Conservation (phyloP, 2,329 filamentous ascomycete genomes). For the Leptographium radiaticola region DNA sequence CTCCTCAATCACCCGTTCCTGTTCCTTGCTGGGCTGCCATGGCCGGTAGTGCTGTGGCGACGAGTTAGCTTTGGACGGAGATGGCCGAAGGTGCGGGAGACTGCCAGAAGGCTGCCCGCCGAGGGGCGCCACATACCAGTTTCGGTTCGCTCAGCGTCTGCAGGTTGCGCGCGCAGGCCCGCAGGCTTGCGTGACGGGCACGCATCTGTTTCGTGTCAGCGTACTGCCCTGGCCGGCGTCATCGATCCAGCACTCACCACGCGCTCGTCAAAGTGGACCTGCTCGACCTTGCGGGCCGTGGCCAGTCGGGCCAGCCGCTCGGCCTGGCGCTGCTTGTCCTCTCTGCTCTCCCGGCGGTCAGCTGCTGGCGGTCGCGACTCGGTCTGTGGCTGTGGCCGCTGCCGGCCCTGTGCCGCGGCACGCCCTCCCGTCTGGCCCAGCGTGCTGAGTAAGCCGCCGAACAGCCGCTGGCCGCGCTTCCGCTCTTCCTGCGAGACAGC, state of each 20-base stretch:
- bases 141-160: constrained; percentile 57
- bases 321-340: constrained; percentile 54
- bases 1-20: constrained; percentile 56
- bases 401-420: constrained; percentile 49
- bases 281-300: constrained; percentile 50
- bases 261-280: constrained; percentile 62
- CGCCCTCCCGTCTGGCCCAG: constrained; percentile 51
- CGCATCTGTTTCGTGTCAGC: constrained; percentile 46
- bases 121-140: constrained; percentile 44
- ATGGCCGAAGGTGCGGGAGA: not conserved
- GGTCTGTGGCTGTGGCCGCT: constrained; percentile 60
- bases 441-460: constrained; percentile 68
- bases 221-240: not conserved
- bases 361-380: constrained; percentile 38
- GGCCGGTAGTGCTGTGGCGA: constrained; percentile 65
- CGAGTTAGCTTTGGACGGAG: too few species aligned
- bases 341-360: constrained; percentile 22
- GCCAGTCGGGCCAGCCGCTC: constrained; percentile 53
- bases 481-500: constrained; percentile 56
- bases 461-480: constrained; percentile 72
- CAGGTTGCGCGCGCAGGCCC: constrained; percentile 59
- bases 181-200: constrained; percentile 58
- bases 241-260: constrained; percentile 41
- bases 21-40: constrained; percentile 56
- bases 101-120: too few species aligned